A percentile compares a stretch with the other conserved stretches of the same genome.
Conservation (phyloP, 179 eudicot species). For the Amaranthus tricolor region DNA sequence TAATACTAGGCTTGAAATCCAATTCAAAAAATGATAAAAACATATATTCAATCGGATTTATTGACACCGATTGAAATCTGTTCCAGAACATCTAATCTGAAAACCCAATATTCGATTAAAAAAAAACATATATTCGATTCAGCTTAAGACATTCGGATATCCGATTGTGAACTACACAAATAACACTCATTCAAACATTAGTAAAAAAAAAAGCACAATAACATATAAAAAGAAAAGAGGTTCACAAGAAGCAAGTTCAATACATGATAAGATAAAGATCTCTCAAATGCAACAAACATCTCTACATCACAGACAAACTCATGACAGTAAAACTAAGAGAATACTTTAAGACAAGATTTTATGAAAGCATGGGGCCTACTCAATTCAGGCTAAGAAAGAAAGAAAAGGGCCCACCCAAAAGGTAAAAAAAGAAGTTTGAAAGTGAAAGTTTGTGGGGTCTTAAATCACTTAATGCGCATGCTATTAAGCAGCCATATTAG, state of each 20-base stretch:
- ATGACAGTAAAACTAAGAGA: conserved; percentile 28
- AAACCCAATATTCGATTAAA: too few relatives aligned
- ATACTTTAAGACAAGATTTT: conserved; percentile 22
- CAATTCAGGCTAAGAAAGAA: conserved; percentile 26
- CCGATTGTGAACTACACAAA: too few relatives aligned
- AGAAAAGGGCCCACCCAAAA: conserved; percentile 5
- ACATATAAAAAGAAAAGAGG: conserved; percentile 3
- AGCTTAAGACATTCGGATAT: too few relatives aligned
- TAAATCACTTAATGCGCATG: conserved; percentile 49
- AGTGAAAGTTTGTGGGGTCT: conserved; percentile 39
- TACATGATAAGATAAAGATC: conserved; percentile 2
- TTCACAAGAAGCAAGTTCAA: background rate
- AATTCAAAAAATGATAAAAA: too few relatives aligned
- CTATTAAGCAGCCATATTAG: conserved; percentile 21
- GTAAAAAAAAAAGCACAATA: conserved; percentile 7
- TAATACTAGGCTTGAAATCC: too few relatives aligned
- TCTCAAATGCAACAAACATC: background rate
- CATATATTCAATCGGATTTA: too few relatives aligned
- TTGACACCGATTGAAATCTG: too few relatives aligned
- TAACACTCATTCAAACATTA: too few relatives aligned
- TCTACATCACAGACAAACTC: conserved; percentile 28
- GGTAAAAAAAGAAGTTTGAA: conserved; percentile 10
- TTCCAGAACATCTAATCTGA: too few relatives aligned
- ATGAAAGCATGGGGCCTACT: conserved; percentile 22
- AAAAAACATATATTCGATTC: too few relatives aligned